Evolutionary conservation across 2,329 filamentous ascomycete genomes (phyloP).

Genomic region (Neofusicoccum laricinum): DNA sequence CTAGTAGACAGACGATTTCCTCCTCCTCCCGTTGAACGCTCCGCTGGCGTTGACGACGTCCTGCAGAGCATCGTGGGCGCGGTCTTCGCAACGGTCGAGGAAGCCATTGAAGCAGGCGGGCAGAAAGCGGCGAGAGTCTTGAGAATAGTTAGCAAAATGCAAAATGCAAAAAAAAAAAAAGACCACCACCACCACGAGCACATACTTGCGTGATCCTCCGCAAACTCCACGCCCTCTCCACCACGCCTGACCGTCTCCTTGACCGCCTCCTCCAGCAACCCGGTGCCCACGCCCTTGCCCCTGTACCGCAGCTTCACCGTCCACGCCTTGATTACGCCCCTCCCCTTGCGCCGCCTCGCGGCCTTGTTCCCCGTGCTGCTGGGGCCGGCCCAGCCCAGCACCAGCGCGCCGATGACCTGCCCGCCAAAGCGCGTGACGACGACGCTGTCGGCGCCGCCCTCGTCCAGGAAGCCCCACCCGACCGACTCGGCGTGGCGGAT

Average conservation of each 20-base stretch:
- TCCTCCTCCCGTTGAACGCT: conserved; percentile 12
- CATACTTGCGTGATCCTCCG: conserved; percentile 73
- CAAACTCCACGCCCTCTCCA: conserved; percentile 70
- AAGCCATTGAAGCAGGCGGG: conserved; percentile 8
- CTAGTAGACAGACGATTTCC: conserved; percentile 10
- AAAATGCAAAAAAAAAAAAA: neutral
- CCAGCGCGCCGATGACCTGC: conserved; percentile 67
- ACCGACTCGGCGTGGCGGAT: conserved; percentile 60
- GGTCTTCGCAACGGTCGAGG: conserved; percentile 4
- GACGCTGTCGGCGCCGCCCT: conserved; percentile 28
- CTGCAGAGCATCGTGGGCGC: conserved; percentile 4
- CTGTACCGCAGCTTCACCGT: conserved; percentile 70
- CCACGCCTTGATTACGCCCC: conserved; percentile 77
- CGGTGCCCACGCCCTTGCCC: conserved; percentile 67
- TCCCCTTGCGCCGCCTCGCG: conserved; percentile 49
- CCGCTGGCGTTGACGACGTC: neutral
- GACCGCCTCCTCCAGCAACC: conserved; percentile 71
- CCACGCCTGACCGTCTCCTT: conserved; percentile 64
- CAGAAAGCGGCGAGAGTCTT: conserved; percentile 9
- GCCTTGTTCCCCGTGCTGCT: conserved; percentile 42
- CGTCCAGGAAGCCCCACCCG: conserved; percentile 60
- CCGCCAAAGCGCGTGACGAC: conserved; percentile 66
- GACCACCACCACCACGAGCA: conserved; percentile 18
- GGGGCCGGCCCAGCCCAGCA: conserved; percentile 62
- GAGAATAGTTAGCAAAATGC: neutral